Evolutionary conservation across 1,284 basidiomycete genomes (phyloP).

Genomic region (Ganoderma resinaceum): DNA sequence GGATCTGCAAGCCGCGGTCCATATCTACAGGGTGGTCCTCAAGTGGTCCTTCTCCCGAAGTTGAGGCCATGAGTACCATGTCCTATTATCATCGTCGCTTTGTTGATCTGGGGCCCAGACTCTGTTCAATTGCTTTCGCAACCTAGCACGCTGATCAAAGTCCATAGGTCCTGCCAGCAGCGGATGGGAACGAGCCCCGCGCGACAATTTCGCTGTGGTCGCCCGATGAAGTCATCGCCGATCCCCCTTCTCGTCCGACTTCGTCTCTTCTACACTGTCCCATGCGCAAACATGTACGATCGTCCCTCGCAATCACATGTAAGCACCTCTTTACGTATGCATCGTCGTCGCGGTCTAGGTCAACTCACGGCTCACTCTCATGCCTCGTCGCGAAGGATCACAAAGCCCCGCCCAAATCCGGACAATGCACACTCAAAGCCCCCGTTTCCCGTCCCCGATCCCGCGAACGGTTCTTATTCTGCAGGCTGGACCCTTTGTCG

Average conservation of each 20-base stretch:
- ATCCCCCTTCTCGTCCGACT: background rate
- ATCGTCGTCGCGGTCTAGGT: background rate
- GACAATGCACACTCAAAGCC: background rate
- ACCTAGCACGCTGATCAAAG: background rate
- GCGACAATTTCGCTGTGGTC: background rate
- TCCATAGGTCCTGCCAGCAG: background rate
- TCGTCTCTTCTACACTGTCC: background rate
- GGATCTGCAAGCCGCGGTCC: background rate
- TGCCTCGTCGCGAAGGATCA: background rate
- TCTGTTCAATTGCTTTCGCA: background rate
- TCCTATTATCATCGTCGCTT: background rate
- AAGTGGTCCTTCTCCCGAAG: background rate
- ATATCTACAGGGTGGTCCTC: background rate
- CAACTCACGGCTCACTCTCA: background rate
- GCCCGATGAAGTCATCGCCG: constrained; percentile 5
- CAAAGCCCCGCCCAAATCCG: constrained; percentile 3
- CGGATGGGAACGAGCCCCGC: background rate
- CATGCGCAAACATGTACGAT: background rate
- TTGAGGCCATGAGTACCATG: background rate
- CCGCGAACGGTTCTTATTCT: background rate
- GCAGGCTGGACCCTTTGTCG: background rate
- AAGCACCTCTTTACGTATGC: constrained; percentile 1
- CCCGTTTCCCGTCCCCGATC: background rate
- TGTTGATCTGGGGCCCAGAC: background rate
- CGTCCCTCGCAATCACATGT: constrained; percentile 4